Conservation (phyloP, 345 rosid genomes). For the Pistacia atlantica region DNA sequence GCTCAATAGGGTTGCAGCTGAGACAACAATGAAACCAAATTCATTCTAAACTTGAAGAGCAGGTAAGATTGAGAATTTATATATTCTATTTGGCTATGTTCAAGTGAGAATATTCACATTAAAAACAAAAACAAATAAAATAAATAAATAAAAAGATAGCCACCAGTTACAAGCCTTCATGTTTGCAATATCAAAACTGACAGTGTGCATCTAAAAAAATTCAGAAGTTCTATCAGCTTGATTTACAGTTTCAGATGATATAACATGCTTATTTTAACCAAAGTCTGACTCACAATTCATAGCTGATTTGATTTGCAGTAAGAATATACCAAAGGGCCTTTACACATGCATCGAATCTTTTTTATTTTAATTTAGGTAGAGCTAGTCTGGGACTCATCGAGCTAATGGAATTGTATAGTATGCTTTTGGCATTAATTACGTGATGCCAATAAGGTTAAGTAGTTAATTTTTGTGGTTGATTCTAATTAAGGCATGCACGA, state of each 20-base stretch:
- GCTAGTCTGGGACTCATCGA: not conserved
- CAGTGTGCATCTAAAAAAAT: no score
- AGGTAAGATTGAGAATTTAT: no score
- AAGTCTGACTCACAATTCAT: not conserved
- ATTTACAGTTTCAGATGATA: no score
- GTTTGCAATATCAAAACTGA: no score
- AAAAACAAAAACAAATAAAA: no score
- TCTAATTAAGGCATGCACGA: not conserved
- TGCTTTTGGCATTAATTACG: not conserved
- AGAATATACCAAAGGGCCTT: constrained; percentile 2
- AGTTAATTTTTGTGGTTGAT: not conserved
- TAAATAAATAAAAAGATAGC: no score
- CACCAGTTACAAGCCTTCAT: no score
- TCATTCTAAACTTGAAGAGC: constrained; percentile 9
- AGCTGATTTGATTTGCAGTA: not conserved
- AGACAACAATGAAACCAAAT: not conserved
- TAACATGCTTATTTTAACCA: no score
- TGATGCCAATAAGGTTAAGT: not conserved
- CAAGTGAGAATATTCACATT: no score
- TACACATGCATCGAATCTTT: not conserved
- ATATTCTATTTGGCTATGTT: no score
- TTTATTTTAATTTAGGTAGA: constrained; percentile 10
- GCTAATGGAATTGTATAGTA: not conserved
- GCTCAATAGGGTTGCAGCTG: not conserved
- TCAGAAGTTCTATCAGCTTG: no score